A percentile compares a stretch with the other conserved stretches of the same genome.
Evolutionary conservation across 345 rosid species (phyloP).

Genomic region (Hibiscus tridactylites): DNA sequence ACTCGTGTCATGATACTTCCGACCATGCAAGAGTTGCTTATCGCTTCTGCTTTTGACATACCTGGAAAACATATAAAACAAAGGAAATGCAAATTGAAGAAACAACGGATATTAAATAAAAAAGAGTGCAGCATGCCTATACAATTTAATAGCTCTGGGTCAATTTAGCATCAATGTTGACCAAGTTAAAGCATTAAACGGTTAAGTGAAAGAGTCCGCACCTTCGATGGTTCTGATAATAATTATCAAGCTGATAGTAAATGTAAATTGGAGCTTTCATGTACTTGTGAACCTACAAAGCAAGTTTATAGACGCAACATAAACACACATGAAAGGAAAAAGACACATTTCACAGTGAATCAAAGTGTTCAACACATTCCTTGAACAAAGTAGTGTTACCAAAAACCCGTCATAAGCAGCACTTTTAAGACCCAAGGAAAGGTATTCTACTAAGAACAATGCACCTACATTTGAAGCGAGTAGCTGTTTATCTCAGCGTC

Average conservation of each 20-base stretch:
- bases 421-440: not conserved
- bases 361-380: not conserved
- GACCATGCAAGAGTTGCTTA: constrained; percentile 55
- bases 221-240: constrained; percentile 81
- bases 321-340: constrained; percentile 5
- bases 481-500: no score
- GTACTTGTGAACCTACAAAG: constrained; percentile 49
- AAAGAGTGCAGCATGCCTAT: not conserved
- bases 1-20: constrained; percentile 37
- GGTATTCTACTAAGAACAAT: not conserved
- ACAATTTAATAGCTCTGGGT: not conserved
- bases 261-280: constrained; percentile 82
- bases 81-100: not conserved
- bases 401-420: not conserved
- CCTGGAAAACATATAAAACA: constrained; percentile 26
- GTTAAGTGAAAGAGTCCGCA: constrained; percentile 20
- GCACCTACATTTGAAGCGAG: not conserved
- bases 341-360: not conserved
- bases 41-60: constrained; percentile 84
- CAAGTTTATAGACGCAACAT: constrained; percentile 1
- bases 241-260: constrained; percentile 18
- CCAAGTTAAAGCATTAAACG: constrained; percentile 1
- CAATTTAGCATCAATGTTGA: not conserved
- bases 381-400: not conserved
- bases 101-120: not conserved